Evolutionary conservation across 257 asterid genomes (phyloP).

Genomic region (Lycium ferocissimum): DNA sequence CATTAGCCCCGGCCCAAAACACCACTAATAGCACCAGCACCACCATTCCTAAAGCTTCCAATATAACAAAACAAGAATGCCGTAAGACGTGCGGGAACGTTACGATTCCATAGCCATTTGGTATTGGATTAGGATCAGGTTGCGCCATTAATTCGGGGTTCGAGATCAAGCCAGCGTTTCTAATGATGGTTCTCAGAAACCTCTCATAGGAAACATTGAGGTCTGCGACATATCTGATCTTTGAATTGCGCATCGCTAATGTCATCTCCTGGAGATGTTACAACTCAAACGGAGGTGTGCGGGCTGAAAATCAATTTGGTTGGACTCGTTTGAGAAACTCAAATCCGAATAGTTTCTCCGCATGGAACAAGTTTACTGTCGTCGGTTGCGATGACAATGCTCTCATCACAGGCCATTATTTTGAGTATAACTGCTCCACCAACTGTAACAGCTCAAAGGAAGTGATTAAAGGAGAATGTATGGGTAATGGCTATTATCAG

Average conservation of each 20-base stretch:
- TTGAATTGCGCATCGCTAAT: constrained; percentile 55
- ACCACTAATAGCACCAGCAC: not conserved
- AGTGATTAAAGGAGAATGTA: constrained; percentile 15
- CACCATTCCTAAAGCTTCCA: constrained; percentile 28
- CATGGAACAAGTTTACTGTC: constrained; percentile 25
- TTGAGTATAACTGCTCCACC: constrained; percentile 22
- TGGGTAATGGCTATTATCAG: constrained; percentile 34
- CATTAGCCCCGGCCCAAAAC: not conserved
- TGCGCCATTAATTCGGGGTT: constrained; percentile 45
- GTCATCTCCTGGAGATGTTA: constrained; percentile 53
- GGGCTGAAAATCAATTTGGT: not conserved
- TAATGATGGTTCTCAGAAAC: not conserved
- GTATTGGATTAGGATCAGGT: constrained; percentile 47
- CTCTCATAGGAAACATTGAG: constrained; percentile 7
- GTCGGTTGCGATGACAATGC: constrained; percentile 39
- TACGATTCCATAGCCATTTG: constrained; percentile 59
- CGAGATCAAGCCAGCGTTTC: constrained; percentile 44
- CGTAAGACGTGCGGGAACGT: constrained; percentile 51
- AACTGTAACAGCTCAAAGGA: constrained; percentile 18
- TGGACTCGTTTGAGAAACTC: constrained; percentile 34
- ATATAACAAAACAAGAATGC: constrained; percentile 47
- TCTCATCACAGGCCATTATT: not conserved
- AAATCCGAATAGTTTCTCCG: constrained; percentile 34
- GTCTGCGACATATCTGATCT: constrained; percentile 56
- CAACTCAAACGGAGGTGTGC: constrained; percentile 36